Percentiles rank a stretch among this genome's conserved stretches.
These are phyloP conservation scores for Rhizoclosmatium globosum DNA, from an alignment of 192 early-diverging fungal genomes.

Conservation along the genomic window DNA sequence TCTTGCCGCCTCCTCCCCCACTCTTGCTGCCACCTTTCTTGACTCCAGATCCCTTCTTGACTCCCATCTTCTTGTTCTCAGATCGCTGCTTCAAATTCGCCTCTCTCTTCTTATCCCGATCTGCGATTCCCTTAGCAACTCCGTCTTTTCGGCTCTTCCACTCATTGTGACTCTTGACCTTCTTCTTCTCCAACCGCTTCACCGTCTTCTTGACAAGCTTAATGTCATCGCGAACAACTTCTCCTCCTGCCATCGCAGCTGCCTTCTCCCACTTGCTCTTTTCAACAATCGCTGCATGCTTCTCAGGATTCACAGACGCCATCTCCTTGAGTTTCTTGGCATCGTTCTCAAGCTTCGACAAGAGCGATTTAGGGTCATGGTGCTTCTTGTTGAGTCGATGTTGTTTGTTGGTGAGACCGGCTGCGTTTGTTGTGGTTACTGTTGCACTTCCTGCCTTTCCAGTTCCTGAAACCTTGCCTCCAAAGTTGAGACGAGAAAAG, in stretches of 20 bases:
- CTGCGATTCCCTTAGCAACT: slow-evolving; percentile 67
- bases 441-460: not conserved
- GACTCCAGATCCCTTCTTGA: slow-evolving; percentile 72
- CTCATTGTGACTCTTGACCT: slow-evolving; percentile 83
- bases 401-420: not conserved
- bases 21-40: slow-evolving; percentile 61
- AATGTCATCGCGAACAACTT: slow-evolving; percentile 92
- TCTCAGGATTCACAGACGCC: slow-evolving; percentile 64
- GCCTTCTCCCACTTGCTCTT: slow-evolving; percentile 86
- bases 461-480: not conserved
- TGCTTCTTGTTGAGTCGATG: slow-evolving; percentile 20
- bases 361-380: slow-evolving; percentile 42
- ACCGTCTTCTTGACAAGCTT: slow-evolving; percentile 91
- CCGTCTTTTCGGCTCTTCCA: slow-evolving; percentile 83
- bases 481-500: slow-evolving; percentile 43
- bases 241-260: slow-evolving; percentile 80
- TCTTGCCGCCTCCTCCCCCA: slow-evolving; percentile 34
- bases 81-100: slow-evolving; percentile 85
- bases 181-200: slow-evolving; percentile 82
- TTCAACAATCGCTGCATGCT: slow-evolving; percentile 73
- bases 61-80: slow-evolving; percentile 75
- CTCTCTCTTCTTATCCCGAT: slow-evolving; percentile 80
- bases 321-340: slow-evolving; percentile 80
- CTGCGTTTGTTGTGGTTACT: not conserved
- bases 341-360: slow-evolving; percentile 67